These are phyloP conservation scores for Termitomyces sp. DNA, from an alignment of 768 basidiomycete genomes.

Conservation along the genomic window DNA sequence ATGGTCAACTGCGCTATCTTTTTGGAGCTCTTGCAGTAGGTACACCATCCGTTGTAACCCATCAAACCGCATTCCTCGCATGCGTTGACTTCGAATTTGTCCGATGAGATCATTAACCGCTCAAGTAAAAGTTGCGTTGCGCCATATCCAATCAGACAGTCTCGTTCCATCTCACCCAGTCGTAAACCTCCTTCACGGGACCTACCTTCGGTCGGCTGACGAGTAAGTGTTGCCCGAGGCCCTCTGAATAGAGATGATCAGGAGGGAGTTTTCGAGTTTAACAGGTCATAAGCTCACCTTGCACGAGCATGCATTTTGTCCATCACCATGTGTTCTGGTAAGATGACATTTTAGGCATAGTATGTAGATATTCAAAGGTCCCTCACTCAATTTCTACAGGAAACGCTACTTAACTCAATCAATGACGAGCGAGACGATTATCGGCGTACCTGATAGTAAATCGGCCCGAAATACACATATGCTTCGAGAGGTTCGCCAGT, in stretches of 20 bases:
- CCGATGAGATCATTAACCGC: slow-evolving; percentile 98
- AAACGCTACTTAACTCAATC: slow-evolving; percentile 9
- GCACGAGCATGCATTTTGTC: slow-evolving; percentile 99
- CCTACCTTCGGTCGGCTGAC: slow-evolving; percentile 98
- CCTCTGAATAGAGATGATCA: slow-evolving; percentile 49
- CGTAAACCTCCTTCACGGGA: slow-evolving; percentile 97
- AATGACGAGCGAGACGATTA: background rate
- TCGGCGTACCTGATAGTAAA: slow-evolving; percentile 89
- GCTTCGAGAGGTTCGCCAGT: slow-evolving; percentile 96
- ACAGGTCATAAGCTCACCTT: slow-evolving; percentile 44
- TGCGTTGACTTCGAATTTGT: slow-evolving; percentile 96
- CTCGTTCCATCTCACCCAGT: slow-evolving; percentile 98
- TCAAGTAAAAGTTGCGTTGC: slow-evolving; percentile 95
- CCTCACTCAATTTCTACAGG: slow-evolving; percentile 85
- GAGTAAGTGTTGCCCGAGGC: slow-evolving; percentile 92
- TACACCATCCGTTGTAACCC: slow-evolving; percentile 95
- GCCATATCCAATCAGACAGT: slow-evolving; percentile 98
- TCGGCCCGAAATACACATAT: slow-evolving; percentile 98
- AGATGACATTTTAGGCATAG: slow-evolving; percentile 13
- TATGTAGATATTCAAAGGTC: background rate
- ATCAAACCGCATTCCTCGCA: slow-evolving; percentile 93
- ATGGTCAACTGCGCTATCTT: slow-evolving; percentile 94
- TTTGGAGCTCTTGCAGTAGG: slow-evolving; percentile 98
- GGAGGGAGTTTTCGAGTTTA: slow-evolving; percentile 1
- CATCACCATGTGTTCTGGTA: slow-evolving; percentile 94